phyloP scores from a whole-genome alignment of 106 monocot genomes.

The Allium fistulosum region DNA sequence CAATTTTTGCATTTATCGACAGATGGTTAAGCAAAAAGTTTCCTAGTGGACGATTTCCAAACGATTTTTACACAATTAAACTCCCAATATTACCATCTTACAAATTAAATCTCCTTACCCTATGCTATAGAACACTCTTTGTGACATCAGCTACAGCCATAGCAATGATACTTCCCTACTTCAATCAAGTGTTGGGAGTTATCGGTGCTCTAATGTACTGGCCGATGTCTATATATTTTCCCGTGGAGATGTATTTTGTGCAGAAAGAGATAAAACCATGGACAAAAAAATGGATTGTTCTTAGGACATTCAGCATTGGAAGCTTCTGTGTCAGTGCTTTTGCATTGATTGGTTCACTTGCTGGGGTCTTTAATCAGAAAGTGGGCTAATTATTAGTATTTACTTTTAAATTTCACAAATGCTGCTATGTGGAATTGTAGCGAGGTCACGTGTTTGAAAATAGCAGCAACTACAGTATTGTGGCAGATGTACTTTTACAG shows the following conservation, averaged over 20 bases:
- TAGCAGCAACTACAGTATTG: too few relatives aligned
- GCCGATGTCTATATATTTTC: conserved; percentile 79
- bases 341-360: conserved; percentile 59
- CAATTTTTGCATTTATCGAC: conserved; percentile 59
- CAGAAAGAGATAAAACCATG: conserved; percentile 54
- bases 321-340: conserved; percentile 41
- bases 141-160: conserved; percentile 49
- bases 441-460: too few relatives aligned
- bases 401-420: too few relatives aligned
- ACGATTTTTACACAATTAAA: conserved; percentile 29
- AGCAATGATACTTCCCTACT: conserved; percentile 73
- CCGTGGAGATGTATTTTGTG: conserved; percentile 80
- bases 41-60: conserved; percentile 38
- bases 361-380: conserved; percentile 55
- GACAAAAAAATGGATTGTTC: conserved; percentile 45
- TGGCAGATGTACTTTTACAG: too few relatives aligned
- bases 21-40: conserved; percentile 25
- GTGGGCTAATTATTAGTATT: conserved; percentile 9
- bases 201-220: conserved; percentile 70
- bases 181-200: conserved; percentile 73
- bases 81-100: conserved; percentile 24
- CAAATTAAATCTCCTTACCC: conserved; percentile 33
- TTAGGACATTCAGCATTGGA: conserved; percentile 45
- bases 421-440: too few relatives aligned
- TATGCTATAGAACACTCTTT: conserved; percentile 57